Base-by-base conservation (phyloP, 164 flowering plant species). In the Chimonanthus salicifolius region DNA sequence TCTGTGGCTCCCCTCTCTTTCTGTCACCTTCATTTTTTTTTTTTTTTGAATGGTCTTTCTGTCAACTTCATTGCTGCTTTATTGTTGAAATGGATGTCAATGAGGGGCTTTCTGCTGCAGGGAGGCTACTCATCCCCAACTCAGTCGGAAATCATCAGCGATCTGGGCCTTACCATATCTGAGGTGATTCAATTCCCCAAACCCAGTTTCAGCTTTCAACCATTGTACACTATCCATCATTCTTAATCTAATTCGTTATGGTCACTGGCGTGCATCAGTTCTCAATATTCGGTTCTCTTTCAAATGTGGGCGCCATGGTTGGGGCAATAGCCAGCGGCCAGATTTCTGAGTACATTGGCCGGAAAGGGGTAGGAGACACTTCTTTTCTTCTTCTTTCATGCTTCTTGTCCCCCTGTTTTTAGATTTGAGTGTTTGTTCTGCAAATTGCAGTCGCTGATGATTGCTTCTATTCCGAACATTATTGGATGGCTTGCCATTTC, bases 401-500 rank as follows among this genome's bases (percentile, higher is more conserved):
- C n/a, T 44, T 43, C 18, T 48, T 49, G 11, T 6, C 2, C 20
- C 20, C 18, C n/a, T 15, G 33, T 0, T 33, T 33, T 5, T 8
- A 20, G 11, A 20, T 68, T 47, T 16, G 21, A 20, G 71, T 11
- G 43, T 6, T n/a, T 49, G 9, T 21, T 48, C 6, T 63, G 43
- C 3, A 4, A 8, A 49, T 73, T 80, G 74, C 85, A 89, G 94
- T 87, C 94, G 6, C 76, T 90, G 74, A 88, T 88, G 92, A 88
- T 90, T 21, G 92, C 94, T 60, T 68, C 94, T 6, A 86, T 90
- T 63, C 94, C 94, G n/a, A 90, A 90, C 73, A 85, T 90, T 65
- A 87, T 90, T n/a, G 94, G 94, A 9, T 90, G 94, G 94, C 90
- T 90, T 15, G 86, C 88, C 64, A 87, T 90, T 73, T 90, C 94